Conservation (phyloP, 2,329 filamentous ascomycete genomes). For the Paramyrothecium roridum region DNA sequence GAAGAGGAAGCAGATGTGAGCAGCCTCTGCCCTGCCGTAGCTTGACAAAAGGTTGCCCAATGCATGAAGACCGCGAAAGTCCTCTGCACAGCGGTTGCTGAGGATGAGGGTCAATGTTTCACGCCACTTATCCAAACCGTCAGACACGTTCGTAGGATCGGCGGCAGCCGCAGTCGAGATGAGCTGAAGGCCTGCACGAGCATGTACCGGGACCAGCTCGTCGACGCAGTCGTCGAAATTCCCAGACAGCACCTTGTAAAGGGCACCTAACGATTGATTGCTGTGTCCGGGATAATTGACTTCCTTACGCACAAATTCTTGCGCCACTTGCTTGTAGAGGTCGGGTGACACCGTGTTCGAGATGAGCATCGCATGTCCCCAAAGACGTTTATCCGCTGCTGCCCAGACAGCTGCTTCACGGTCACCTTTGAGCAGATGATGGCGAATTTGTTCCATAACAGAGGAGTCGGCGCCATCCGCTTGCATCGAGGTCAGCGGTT, state of each 20-base stretch:
- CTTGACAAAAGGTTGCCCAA: slow-evolving; percentile 78
- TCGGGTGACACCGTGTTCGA: slow-evolving; percentile 74
- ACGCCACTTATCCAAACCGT: slow-evolving; percentile 89
- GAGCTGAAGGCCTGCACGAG: slow-evolving; percentile 87
- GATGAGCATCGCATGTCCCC: slow-evolving; percentile 94
- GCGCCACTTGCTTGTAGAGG: slow-evolving; percentile 87
- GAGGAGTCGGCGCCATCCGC: slow-evolving; percentile 68
- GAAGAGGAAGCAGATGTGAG: slow-evolving; percentile 92
- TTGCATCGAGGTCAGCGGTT: slow-evolving; percentile 34
- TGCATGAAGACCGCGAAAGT: slow-evolving; percentile 72
- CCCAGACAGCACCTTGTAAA: slow-evolving; percentile 92
- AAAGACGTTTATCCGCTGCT: slow-evolving; percentile 87
- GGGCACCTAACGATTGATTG: slow-evolving; percentile 81
- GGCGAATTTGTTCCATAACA: slow-evolving; percentile 69
- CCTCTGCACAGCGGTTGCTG: slow-evolving; percentile 81
- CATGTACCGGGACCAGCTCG: slow-evolving; percentile 89
- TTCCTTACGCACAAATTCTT: slow-evolving; percentile 94
- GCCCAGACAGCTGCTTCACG: slow-evolving; percentile 90
- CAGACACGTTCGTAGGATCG: slow-evolving; percentile 67
- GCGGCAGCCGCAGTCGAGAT: slow-evolving; percentile 69
- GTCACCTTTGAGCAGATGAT: slow-evolving; percentile 72
- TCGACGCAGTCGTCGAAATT: slow-evolving; percentile 94
- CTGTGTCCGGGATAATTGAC: slow-evolving; percentile 78
- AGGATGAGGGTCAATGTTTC: slow-evolving; percentile 84
- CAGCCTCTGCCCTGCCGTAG: slow-evolving; percentile 87